Conservation (phyloP, 108 stramenopile genomes). For the Pinguiococcus pyrenoidosus region DNA sequence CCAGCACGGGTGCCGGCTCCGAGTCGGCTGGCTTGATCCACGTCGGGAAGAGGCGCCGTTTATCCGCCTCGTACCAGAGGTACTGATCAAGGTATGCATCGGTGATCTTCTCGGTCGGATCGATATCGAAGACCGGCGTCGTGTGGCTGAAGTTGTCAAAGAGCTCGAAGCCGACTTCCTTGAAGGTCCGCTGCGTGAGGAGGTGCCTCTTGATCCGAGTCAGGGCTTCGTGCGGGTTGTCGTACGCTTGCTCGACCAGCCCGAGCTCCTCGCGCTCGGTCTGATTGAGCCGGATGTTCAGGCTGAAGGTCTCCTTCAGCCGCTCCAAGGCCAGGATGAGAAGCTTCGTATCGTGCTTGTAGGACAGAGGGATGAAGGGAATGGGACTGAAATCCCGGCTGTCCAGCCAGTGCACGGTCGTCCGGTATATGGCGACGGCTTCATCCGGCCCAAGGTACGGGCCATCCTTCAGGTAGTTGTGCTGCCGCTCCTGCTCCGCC, state of each 20-base stretch:
- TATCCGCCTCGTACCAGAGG: conserved; percentile 98
- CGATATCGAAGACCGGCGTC: conserved; percentile 90
- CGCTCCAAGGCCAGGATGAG: conserved; percentile 96
- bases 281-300: conserved; percentile 83
- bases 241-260: conserved; percentile 91
- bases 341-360: conserved; percentile 99
- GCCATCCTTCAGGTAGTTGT: conserved; percentile 16
- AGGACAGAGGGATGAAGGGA: conserved; percentile 94
- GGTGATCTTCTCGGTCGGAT: conserved; percentile 96
- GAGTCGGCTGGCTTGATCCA: conserved; percentile 74
- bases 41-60: conserved; percentile 50
- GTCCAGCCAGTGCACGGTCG: conserved; percentile 99
- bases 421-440: conserved; percentile 98
- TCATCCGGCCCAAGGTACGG: conserved; percentile 97
- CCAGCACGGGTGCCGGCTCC: conserved; percentile 94
- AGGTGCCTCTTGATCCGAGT: conserved; percentile 96
- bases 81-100: conserved; percentile 99
- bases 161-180: conserved; percentile 97
- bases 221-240: conserved; percentile 97
- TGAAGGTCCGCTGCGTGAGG: conserved; percentile 95
- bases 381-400: conserved; percentile 94
- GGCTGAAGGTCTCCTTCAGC: conserved; percentile 89
- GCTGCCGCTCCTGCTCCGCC: conserved; percentile 97
- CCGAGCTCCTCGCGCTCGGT: conserved; percentile 90
- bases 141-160: conserved; percentile 97